Evolutionary conservation across 495 filamentous ascomycete genomes (phyloP), one percentile per base, ranked within the genome.

Genomic region (Xylaria acuta): DNA sequence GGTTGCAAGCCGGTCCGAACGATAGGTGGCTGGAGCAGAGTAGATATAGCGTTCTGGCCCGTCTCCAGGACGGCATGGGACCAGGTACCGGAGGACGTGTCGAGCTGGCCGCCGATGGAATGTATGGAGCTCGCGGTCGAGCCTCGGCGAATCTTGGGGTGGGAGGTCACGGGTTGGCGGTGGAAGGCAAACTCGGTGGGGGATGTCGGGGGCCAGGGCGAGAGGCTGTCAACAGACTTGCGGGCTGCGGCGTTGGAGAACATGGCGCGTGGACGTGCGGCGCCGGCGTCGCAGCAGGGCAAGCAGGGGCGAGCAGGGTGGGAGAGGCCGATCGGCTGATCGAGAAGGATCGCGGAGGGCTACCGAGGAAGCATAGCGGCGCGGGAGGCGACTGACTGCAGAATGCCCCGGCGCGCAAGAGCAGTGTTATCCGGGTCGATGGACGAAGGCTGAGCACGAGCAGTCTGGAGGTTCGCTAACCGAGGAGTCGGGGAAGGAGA

Each of bases 41-140:
- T 96, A 32, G 96, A 97, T 76, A 99, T 98, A 71, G 96, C 94
- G 88, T 97, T 97, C 73, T 94, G 92, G 9, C 90, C 90, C 6
- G 89, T 88, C 77, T 98, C 94, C 47, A 88, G 88, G 72, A 96
- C 87, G 38, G 90, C 86, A 64, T 85, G 82, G 78, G 82, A 84
- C 84, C 87, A 83, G 78, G 79, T 86, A 54, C 84, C 82, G 32
- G 75, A 76, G 7, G 89, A 85, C 34, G 87, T 88, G 75, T 97
- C 94, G 71, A 97, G 81, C 49, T 91, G 86, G 34, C 91, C 91
- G 30, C 92, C 91, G 72, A 93, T 88, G 64, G 77, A 79, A 59
- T 75, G 75, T 43, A 77, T 75, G 34, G 95, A 97, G 86, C 94
- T 97, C 41, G 95, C 92, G 5, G 90, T 92, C 25, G 95, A 98